phyloP scores from a whole-genome alignment of 2,329 filamentous ascomycete genomes.

The Trichoderma brevicompactum region DNA sequence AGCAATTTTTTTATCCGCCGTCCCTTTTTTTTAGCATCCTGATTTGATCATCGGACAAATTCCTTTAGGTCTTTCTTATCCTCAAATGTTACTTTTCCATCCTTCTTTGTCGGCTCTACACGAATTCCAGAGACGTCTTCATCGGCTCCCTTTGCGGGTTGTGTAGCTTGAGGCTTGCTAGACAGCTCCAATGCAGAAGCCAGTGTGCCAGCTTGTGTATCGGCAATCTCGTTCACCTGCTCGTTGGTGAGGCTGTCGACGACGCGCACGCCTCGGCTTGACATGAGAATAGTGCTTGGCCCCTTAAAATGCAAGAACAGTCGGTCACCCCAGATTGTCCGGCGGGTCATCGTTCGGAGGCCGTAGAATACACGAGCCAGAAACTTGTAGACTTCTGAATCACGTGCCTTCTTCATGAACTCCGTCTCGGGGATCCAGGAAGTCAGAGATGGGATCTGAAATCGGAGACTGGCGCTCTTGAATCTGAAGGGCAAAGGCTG shows the following conservation, averaged over 20 bases:
- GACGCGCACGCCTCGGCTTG: constrained; percentile 80
- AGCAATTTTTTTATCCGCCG: constrained; percentile 2
- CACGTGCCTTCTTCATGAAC: constrained; percentile 74
- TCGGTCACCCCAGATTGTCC: constrained; percentile 91
- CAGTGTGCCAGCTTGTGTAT: constrained; percentile 73
- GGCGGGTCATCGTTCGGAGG: constrained; percentile 74
- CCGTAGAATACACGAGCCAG: constrained; percentile 67
- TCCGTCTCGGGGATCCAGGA: constrained; percentile 69
- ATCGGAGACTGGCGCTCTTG: constrained; percentile 72
- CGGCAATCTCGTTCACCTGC: constrained; percentile 89
- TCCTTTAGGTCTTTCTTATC: constrained; percentile 63
- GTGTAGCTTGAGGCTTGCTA: constrained; percentile 39
- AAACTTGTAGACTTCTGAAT: constrained; percentile 73
- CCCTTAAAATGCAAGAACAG: constrained; percentile 90
- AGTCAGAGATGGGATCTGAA: constrained; percentile 76
- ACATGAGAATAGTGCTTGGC: constrained; percentile 82
- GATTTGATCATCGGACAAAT: constrained; percentile 50
- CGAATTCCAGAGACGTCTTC: constrained; percentile 52
- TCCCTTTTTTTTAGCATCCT: not conserved
- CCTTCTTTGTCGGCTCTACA: constrained; percentile 60
- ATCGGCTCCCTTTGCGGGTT: constrained; percentile 30
- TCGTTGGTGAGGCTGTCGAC: constrained; percentile 76
- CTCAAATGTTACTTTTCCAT: constrained; percentile 70
- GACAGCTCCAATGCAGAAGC: constrained; percentile 60
- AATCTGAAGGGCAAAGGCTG: constrained; percentile 85